Evolutionary conservation across 2,329 filamentous ascomycete species (phyloP).

Genomic region (Botrytis byssoidea): DNA sequence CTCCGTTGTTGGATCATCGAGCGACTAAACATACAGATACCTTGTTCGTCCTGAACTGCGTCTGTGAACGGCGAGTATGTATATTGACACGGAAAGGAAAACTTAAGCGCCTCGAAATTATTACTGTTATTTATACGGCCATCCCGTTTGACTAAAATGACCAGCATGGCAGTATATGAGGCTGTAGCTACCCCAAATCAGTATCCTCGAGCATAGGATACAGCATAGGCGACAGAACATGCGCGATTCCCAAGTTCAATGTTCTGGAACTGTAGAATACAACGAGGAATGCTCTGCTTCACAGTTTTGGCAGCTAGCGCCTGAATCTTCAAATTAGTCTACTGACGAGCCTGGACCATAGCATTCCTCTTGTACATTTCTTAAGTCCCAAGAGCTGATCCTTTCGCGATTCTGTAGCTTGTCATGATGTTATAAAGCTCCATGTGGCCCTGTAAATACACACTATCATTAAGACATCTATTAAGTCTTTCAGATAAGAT

Average conservation of each 20-base stretch:
- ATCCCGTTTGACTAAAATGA: too few species aligned
- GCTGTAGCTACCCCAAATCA: neutral
- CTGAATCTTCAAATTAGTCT: neutral
- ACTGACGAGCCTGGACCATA: neutral
- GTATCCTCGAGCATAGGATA: neutral
- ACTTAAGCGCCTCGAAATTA: neutral
- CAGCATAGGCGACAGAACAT: neutral
- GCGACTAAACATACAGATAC: too few species aligned
- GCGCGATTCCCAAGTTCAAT: neutral
- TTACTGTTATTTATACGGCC: neutral
- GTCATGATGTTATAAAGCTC: neutral
- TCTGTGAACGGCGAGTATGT: neutral
- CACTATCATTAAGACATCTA: neutral
- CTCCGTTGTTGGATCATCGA: neutral
- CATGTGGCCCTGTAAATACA: neutral
- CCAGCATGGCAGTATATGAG: neutral
- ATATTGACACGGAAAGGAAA: neutral
- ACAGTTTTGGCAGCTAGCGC: neutral
- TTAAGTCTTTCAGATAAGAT: slow-evolving; percentile 10
- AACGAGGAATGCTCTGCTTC: neutral
- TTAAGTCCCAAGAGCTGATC: neutral
- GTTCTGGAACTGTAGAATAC: neutral
- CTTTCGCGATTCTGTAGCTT: neutral
- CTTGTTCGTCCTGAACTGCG: neutral
- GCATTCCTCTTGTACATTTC: neutral